Evolutionary conservation across 1,139 yeast genomes (phyloP), one percentile per base, ranked within the genome.

Genomic region (Nakaseomyces bracarensis): DNA sequence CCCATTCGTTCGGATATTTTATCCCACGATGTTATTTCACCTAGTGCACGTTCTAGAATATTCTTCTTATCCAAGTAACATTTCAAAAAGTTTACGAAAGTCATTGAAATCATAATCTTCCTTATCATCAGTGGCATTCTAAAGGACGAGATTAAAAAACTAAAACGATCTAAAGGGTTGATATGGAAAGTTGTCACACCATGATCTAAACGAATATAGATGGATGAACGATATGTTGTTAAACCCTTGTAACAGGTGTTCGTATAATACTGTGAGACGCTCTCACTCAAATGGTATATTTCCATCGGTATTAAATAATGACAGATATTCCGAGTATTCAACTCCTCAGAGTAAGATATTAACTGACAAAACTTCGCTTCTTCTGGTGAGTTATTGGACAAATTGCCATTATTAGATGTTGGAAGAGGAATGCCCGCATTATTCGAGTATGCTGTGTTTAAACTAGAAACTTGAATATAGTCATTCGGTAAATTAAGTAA

Each of bases 101-200:
- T 43, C 45, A 44, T 41, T 6, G 60, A 55, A 15, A 57, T 35
- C 35, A 49, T 47, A 6, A 56, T 44, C 41, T 54, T 56, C 33
- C 55, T 46, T 3, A 56, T 51, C 37, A 52, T 48, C 3, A 56
- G 33, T 2, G 57, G 55, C 10, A 48, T 41, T 11, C 49, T 38
- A 2, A 51, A 52, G 3, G 53, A 49, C 9, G 46, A 46, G 1
- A 53, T 47, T 11, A 55, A 36, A 41, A 55, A 53, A 41, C 60
- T 55, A 18, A 54, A 43, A 23, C 49, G 48, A 43, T 58, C 58
- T 39, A 53, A 42, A 5, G 61, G 60, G 35, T 57, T 57, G 8
- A 55, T 50, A 10, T 52, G 54, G 38, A 57, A 55, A 22, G 41
- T 43, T n/a, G 53, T 45, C 5, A 58, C 49, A 8, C 44, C 46